These are phyloP conservation scores for Tricholoma sp. DNA, from an alignment of 768 basidiomycete genomes.

Conservation along the genomic window DNA sequence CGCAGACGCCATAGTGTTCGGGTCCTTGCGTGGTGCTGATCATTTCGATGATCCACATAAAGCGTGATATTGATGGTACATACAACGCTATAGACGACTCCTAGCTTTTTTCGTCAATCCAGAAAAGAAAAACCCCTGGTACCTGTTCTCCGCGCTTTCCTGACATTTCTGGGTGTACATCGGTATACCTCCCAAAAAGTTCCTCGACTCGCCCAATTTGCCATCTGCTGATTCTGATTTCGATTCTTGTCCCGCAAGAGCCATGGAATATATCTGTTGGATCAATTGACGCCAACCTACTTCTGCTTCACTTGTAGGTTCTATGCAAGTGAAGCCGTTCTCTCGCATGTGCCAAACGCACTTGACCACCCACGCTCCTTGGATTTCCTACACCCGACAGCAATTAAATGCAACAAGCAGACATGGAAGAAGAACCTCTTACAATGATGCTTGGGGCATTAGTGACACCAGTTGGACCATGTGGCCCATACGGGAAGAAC, in stretches of 20 bases:
- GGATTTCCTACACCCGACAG: slow-evolving; percentile 9
- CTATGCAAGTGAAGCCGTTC: slow-evolving; percentile 7
- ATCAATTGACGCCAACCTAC: slow-evolving; percentile 6
- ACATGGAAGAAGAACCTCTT: neutral
- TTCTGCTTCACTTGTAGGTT: slow-evolving; percentile 10
- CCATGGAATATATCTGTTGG: neutral
- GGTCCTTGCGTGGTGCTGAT: no score
- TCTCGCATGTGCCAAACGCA: slow-evolving; percentile 8
- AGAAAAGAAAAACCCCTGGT: slow-evolving; percentile 9
- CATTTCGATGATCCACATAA: no score
- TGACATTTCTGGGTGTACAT: neutral
- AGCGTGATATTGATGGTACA: no score
- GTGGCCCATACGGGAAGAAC: slow-evolving; percentile 14
- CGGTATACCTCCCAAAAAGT: neutral
- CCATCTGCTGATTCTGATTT: neutral
- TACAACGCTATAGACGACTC: no score
- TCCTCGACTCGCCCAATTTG: neutral
- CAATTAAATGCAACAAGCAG: neutral
- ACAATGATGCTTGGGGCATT: slow-evolving; percentile 13
- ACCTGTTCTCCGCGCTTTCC: slow-evolving; percentile 9
- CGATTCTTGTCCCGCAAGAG: neutral
- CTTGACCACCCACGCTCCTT: slow-evolving; percentile 12
- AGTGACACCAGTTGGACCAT: slow-evolving; percentile 10
- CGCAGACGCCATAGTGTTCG: no score
- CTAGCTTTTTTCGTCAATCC: neutral